Conservation (phyloP, 2,329 filamentous ascomycete species). For the Didymella keratinophila region DNA sequence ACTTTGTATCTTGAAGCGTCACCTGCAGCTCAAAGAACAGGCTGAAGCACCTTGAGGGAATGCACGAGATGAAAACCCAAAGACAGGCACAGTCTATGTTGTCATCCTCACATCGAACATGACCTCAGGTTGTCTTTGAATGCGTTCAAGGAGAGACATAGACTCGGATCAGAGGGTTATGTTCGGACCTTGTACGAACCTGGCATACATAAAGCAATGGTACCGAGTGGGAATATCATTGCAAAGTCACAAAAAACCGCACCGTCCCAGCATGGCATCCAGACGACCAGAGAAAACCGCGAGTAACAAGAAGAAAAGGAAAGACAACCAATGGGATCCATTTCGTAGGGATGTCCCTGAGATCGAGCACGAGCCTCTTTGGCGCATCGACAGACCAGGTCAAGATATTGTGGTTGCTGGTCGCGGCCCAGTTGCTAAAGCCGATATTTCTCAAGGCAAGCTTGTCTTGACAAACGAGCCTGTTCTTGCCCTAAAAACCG, state of each 20-base stretch:
- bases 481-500: not conserved
- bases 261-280: not conserved
- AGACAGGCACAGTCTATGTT: not conserved
- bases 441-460: not conserved
- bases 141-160: not conserved
- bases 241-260: not conserved
- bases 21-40: not conserved
- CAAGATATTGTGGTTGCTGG: not conserved
- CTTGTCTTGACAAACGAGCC: not conserved
- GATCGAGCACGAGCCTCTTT: not conserved
- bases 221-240: not conserved
- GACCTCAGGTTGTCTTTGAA: not conserved
- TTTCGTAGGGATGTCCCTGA: not conserved
- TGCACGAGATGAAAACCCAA: not conserved
- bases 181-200: not conserved
- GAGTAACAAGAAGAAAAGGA: not conserved
- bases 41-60: not conserved
- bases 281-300: not conserved
- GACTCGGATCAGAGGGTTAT: not conserved
- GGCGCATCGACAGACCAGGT: not conserved
- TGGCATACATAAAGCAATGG: not conserved
- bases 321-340: not conserved
- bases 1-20: not conserved
- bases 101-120: not conserved
- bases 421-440: not conserved